A percentile compares a stretch with the other conserved stretches of the same genome.
These are phyloP conservation scores for Fraxinus ornus DNA, from an alignment of 305 asterid species.

Conservation along the genomic window DNA sequence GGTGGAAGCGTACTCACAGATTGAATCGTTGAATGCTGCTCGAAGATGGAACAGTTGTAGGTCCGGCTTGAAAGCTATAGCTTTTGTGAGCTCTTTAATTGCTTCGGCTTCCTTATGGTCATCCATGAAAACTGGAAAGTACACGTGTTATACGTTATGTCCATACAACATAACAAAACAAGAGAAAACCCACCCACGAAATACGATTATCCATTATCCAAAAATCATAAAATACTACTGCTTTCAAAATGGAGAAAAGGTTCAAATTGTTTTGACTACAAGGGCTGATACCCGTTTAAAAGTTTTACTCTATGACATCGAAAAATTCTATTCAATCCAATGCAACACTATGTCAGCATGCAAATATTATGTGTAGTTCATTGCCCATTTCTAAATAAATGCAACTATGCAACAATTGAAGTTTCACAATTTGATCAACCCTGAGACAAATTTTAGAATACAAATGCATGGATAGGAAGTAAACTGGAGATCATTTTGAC, in stretches of 20 bases:
- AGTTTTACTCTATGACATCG: neutral
- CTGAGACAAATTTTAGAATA: neutral
- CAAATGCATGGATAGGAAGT: neutral
- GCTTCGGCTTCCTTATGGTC: slow-evolving; percentile 88
- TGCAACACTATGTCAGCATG: neutral
- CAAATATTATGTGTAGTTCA: neutral
- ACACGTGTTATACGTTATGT: neutral
- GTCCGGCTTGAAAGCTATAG: slow-evolving; percentile 79
- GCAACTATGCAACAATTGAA: neutral
- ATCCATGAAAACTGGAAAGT: slow-evolving; percentile 76
- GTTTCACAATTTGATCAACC: neutral
- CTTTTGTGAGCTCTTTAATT: slow-evolving; percentile 71
- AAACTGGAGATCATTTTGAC: neutral
- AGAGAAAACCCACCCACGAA: neutral
- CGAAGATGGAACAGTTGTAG: slow-evolving; percentile 86
- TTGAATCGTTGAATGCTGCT: slow-evolving; percentile 87
- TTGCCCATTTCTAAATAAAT: neutral
- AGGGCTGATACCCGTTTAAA: neutral
- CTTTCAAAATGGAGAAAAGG: neutral
- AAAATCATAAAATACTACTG: neutral
- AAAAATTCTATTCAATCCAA: neutral
- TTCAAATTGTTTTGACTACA: neutral
- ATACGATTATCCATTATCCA: neutral
- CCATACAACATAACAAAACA: neutral
- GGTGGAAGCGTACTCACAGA: slow-evolving; percentile 55